Conservation (phyloP, 192 early-diverging fungal genomes). For the Coemansia sp. region DNA sequence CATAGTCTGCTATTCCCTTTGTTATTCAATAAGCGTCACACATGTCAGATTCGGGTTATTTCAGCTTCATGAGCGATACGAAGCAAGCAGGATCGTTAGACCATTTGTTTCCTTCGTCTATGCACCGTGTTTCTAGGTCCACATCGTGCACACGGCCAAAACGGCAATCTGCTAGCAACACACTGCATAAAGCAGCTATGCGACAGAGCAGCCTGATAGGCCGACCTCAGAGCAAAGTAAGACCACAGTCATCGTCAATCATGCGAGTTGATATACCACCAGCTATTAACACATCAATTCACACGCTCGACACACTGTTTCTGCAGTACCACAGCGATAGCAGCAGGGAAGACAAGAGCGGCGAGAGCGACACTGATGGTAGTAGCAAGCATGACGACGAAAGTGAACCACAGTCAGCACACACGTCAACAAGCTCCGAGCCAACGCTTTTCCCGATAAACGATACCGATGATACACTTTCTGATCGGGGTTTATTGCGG, state of each 20-base stretch:
- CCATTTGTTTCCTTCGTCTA: not conserved
- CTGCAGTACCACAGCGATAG: conserved; percentile 6
- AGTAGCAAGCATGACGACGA: not conserved
- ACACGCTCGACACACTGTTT: conserved; percentile 29
- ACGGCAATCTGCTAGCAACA: not conserved
- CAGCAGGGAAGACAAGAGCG: not conserved
- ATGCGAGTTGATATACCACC: conserved; percentile 23
- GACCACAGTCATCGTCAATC: conserved; percentile 12
- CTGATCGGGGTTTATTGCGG: not conserved
- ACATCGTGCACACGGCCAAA: not conserved
- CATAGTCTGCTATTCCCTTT: too few species aligned
- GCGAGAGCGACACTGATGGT: not conserved
- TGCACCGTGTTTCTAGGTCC: not conserved
- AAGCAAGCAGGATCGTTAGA: not conserved
- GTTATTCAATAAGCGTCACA: not conserved
- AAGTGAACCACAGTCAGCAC: conserved; percentile 1
- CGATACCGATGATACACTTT: not conserved
- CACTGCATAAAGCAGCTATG: not conserved
- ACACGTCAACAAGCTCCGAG: not conserved
- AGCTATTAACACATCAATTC: conserved; percentile 17
- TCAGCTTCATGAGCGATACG: not conserved
- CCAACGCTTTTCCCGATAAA: not conserved
- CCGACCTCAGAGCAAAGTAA: not conserved
- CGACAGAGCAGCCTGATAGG: not conserved
- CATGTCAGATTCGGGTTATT: not conserved